Percentiles rank a stretch among this genome's conserved stretches.
phyloP scores from a whole-genome alignment of 176 grass and related monocot genomes.

The Musa schizocarpa region DNA sequence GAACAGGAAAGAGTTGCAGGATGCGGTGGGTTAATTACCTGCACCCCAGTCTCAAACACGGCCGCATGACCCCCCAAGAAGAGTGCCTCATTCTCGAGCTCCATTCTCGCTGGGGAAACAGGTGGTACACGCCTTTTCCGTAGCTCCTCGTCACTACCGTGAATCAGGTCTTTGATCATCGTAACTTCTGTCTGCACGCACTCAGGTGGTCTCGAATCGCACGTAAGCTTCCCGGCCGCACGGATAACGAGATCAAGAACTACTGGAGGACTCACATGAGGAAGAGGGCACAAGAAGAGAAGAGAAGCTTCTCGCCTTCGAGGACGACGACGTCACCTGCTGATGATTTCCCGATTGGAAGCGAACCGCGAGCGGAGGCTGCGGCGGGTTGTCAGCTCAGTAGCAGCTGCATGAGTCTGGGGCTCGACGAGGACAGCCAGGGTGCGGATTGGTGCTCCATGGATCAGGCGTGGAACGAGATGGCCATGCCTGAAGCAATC shows the following conservation, averaged over 20 bases:
- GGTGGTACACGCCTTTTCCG: background rate
- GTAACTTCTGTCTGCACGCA: too few species aligned
- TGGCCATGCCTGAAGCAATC: background rate
- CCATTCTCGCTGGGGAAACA: too few species aligned
- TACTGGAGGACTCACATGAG: too few species aligned
- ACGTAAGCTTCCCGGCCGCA: constrained; percentile 40
- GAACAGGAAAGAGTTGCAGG: constrained; percentile 52
- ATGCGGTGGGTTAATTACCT: constrained; percentile 13
- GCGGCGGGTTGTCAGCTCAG: background rate
- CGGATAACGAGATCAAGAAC: background rate
- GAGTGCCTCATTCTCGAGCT: too few species aligned
- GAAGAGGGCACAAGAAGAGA: constrained; percentile 33
- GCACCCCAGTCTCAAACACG: too few species aligned
- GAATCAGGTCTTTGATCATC: background rate
- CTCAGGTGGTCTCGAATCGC: constrained; percentile 51
- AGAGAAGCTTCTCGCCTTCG: constrained; percentile 44
- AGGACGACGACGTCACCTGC: constrained; percentile 3
- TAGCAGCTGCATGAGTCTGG: too few species aligned
- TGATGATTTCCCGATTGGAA: background rate
- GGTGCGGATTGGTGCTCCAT: background rate
- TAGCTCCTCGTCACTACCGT: background rate
- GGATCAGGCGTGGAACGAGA: constrained; percentile 28
- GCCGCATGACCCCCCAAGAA: too few species aligned
- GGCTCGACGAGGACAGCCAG: too few species aligned
- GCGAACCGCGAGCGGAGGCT: background rate